Percentiles rank a stretch among this genome's conserved stretches.
Evolutionary conservation across 1,284 basidiomycete species (phyloP).

Genomic region (Sanghuangporus baumii): DNA sequence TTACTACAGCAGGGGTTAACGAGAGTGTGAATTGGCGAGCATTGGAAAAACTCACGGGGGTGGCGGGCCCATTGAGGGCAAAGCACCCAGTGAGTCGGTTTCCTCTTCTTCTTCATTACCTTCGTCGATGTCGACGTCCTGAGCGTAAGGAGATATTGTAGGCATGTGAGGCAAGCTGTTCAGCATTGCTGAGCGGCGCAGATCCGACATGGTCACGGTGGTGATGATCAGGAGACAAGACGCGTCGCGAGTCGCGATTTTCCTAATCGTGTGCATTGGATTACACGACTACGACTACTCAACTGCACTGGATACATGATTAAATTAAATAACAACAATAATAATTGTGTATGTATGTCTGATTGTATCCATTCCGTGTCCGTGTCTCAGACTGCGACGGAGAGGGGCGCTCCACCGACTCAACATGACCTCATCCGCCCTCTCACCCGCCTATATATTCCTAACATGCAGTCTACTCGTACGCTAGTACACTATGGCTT

Average conservation of each 20-base stretch:
- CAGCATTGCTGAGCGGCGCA: conserved; percentile 65
- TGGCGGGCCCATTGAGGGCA: conserved; percentile 57
- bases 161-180: conserved; percentile 58
- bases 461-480: too few species aligned
- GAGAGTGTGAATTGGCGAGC: background rate
- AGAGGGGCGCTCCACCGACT: too few species aligned
- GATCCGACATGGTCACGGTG: conserved; percentile 51
- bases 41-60: conserved; percentile 42
- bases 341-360: too few species aligned
- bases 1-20: background rate
- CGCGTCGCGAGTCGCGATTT: background rate
- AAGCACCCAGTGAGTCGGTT: conserved; percentile 52
- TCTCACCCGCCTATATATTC: too few species aligned
- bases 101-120: conserved; percentile 59
- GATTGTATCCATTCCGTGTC: too few species aligned
- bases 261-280: too few species aligned
- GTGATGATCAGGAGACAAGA: background rate
- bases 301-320: too few species aligned
- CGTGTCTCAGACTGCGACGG: too few species aligned
- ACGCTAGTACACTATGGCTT: too few species aligned
- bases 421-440: too few species aligned
- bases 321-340: too few species aligned
- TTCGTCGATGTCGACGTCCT: conserved; percentile 32
- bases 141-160: conserved; percentile 20
- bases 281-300: too few species aligned